Conservation (phyloP, 371 early-diverging fungal species). For the Mucor saturninus region DNA sequence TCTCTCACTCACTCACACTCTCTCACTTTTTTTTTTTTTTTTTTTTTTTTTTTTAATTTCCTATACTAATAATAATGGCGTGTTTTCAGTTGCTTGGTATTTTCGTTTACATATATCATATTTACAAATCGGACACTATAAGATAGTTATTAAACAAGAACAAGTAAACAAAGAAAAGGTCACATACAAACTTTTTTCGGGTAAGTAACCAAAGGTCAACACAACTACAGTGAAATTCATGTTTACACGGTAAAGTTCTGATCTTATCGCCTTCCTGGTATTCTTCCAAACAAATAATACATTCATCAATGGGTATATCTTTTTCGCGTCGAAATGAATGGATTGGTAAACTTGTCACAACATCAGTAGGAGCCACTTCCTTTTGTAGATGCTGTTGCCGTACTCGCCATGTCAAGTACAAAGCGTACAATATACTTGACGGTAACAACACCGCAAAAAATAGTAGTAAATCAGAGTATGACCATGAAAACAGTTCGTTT, state of each 20-base stretch:
- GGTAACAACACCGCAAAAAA: constrained; percentile 73
- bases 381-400: constrained; percentile 70
- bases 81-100: constrained; percentile 11
- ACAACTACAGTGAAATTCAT: constrained; percentile 93
- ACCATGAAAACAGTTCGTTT: constrained; percentile 55
- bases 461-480: constrained; percentile 73
- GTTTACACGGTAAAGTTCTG: constrained; percentile 86
- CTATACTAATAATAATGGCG: constrained; percentile 12
- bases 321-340: constrained; percentile 63
- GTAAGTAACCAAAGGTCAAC: constrained; percentile 89
- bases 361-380: constrained; percentile 75
- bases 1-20: background rate
- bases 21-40: background rate
- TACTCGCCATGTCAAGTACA: constrained; percentile 74
- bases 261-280: constrained; percentile 84
- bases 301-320: constrained; percentile 66
- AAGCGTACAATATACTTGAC: constrained; percentile 73
- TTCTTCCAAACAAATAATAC: constrained; percentile 95
- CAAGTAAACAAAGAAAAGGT: too few species aligned
- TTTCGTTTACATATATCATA: constrained; percentile 12
- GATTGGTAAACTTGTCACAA: constrained; percentile 72
- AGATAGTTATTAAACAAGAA: background rate
- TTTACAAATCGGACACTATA: constrained; percentile 22
- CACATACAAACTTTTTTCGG: constrained; percentile 78
- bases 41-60: constrained; percentile 3